Conservation (phyloP, 2,329 filamentous ascomycete species). For the Sclerotinia trifoliorum region DNA sequence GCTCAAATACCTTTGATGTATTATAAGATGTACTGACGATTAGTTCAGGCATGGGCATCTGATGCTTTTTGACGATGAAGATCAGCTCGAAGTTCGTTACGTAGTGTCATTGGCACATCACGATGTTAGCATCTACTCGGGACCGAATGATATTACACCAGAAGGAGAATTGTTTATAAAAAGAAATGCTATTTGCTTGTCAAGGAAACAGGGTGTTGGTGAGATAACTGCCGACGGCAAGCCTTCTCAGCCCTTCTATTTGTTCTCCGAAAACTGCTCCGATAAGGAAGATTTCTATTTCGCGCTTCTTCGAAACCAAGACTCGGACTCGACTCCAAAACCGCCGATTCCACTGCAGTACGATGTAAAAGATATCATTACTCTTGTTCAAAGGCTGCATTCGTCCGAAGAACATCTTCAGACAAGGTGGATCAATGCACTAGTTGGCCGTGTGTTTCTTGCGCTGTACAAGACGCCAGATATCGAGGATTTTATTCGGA, state of each 20-base stretch:
- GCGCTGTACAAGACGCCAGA: conserved; percentile 82
- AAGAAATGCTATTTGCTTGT: conserved; percentile 80
- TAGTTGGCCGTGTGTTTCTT: conserved; percentile 85
- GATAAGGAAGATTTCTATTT: conserved; percentile 99
- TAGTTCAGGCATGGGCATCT: conserved; percentile 77
- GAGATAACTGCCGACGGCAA: conserved; percentile 56
- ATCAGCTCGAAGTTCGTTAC: conserved; percentile 92
- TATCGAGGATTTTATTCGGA: conserved; percentile 73
- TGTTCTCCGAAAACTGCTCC: conserved; percentile 93
- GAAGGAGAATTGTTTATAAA: conserved; percentile 97
- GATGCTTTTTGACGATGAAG: conserved; percentile 95
- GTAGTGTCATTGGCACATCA: conserved; percentile 92
- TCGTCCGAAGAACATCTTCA: conserved; percentile 88
- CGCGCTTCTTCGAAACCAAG: conserved; percentile 80
- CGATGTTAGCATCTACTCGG: conserved; percentile 79
- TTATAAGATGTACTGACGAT: conserved; percentile 3
- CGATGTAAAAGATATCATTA: conserved; percentile 82
- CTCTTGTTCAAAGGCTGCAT: conserved; percentile 84
- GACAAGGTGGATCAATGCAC: conserved; percentile 88
- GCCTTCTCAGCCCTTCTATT: conserved; percentile 78
- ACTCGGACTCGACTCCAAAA: conserved; percentile 59
- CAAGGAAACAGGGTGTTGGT: conserved; percentile 58
- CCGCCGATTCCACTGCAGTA: conserved; percentile 73
- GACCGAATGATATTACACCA: conserved; percentile 66
- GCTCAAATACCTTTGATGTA: no score